A percentile compares a stretch with the other conserved stretches of the same genome.
Conservation (phyloP, 192 early-diverging fungal species). For the Podila epicladia region DNA sequence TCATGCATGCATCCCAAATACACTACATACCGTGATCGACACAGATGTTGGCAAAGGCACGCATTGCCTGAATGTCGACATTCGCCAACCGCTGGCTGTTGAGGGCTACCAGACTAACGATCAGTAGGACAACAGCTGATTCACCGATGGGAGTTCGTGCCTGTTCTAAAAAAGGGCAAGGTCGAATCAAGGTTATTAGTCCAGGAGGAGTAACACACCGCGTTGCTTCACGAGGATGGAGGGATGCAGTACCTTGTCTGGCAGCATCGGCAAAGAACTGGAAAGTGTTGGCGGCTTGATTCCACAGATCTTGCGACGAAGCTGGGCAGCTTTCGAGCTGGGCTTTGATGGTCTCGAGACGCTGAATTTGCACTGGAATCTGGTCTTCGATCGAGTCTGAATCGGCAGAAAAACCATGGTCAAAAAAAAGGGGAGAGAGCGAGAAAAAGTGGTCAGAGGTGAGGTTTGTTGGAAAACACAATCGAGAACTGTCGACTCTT, state of each 20-base stretch:
- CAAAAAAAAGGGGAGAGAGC: neutral
- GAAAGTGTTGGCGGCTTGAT: conserved; percentile 30
- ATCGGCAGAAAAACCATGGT: neutral
- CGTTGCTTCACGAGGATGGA: neutral
- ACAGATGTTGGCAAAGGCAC: conserved; percentile 63
- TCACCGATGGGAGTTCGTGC: conserved; percentile 57
- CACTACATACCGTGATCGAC: conserved; percentile 59
- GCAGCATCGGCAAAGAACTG: conserved; percentile 51
- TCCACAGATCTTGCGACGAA: conserved; percentile 28
- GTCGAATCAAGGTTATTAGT: neutral
- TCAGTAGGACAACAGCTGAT: conserved; percentile 44
- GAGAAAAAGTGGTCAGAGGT: neutral
- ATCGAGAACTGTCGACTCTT: too few species aligned
- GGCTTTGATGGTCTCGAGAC: conserved; percentile 21
- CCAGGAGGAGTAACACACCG: neutral
- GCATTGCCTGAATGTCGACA: conserved; percentile 58
- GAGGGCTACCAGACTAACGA: conserved; percentile 46
- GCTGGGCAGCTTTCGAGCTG: conserved; percentile 8
- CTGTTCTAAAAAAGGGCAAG: conserved; percentile 33
- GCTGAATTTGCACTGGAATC: conserved; percentile 15
- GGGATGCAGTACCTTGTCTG: conserved; percentile 29
- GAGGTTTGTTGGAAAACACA: too few species aligned
- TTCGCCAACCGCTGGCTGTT: conserved; percentile 19
- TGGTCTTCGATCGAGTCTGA: conserved; percentile 7
- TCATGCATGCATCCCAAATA: neutral